Evolutionary conservation across 768 basidiomycete genomes (phyloP).

Genomic region (Ramaria rubella): DNA sequence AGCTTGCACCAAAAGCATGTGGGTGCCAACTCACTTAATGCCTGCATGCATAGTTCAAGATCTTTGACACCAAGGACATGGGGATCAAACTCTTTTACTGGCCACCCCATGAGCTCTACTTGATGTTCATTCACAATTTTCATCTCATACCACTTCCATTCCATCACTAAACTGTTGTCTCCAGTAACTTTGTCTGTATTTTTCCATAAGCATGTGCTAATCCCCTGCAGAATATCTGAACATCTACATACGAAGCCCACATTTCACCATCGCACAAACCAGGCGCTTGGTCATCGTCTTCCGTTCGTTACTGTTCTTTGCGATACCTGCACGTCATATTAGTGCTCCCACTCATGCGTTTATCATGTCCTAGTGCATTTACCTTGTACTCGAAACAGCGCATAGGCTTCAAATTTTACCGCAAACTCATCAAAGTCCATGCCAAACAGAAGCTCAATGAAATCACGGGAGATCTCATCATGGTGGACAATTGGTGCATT

Average conservation of each 20-base stretch:
- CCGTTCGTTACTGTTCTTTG: background rate
- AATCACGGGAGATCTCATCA: background rate
- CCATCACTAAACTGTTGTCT: background rate
- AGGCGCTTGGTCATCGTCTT: background rate
- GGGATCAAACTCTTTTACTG: background rate
- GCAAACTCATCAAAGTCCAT: conserved; percentile 2
- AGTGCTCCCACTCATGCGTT: background rate
- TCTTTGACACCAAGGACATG: background rate
- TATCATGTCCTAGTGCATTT: background rate
- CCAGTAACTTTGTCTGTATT: background rate
- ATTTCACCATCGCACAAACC: background rate
- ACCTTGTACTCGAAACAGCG: background rate
- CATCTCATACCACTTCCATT: background rate
- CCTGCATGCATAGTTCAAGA: background rate
- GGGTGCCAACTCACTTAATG: background rate
- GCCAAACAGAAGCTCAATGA: background rate
- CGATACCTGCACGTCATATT: background rate
- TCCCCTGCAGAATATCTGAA: too few relatives aligned
- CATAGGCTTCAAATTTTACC: background rate
- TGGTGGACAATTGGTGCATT: background rate
- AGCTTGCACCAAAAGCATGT: background rate
- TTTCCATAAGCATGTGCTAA: too few relatives aligned
- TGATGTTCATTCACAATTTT: background rate
- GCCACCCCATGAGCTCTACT: background rate
- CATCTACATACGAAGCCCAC: background rate